Evolutionary conservation across 352 stramenopile genomes (phyloP), one percentile per base, ranked within the genome.

Genomic region (Globisporangium takayamanum): DNA sequence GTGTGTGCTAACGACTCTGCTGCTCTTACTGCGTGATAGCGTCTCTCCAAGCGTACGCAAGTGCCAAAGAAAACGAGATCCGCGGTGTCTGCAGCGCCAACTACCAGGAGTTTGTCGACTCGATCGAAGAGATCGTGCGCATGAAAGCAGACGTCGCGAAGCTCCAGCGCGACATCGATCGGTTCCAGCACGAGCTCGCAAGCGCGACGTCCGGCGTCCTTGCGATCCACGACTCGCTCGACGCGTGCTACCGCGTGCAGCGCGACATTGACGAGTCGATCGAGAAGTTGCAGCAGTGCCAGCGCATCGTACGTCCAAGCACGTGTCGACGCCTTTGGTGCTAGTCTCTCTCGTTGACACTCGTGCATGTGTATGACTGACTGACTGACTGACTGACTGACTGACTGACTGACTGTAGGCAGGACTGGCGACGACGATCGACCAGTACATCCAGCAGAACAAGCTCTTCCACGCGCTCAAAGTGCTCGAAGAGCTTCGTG

Each of bases 401-500:
- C 26, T 57, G 25, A 4, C 33, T 33, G 11, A 50, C 14, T 28
- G 49, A 53, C 14, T 53, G 26, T 20, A 92, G 82, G 79, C 88
- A 16, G 73, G 67, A 7, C 62, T 89, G n/a, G 80, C 82, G 55
- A 74, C 79, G 28, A 71, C 70, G 14, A 84, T 92, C 50, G 78
- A 89, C 55, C 52, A 52, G 28, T 83, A 87, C 56, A 89, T 92
- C 45, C 66, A 84, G 30, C 64, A 87, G 56, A 71, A 72, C 18
- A 89, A 92, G 45, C 72, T 89, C 11, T 89, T 88, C 28, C 82
- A 92, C 46, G 79, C 79, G n/a, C 70, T 89, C 5, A 89, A 88
- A 54, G 75, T 89, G 20, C 63, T 92, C 2, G 78, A 92, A 25
- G 76, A 88, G 44, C 68, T 92, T 5, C 80, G 80, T 18, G 51